Base-by-base conservation (phyloP, 2,329 filamentous ascomycete genomes). In the Cordyceps cicadae region DNA sequence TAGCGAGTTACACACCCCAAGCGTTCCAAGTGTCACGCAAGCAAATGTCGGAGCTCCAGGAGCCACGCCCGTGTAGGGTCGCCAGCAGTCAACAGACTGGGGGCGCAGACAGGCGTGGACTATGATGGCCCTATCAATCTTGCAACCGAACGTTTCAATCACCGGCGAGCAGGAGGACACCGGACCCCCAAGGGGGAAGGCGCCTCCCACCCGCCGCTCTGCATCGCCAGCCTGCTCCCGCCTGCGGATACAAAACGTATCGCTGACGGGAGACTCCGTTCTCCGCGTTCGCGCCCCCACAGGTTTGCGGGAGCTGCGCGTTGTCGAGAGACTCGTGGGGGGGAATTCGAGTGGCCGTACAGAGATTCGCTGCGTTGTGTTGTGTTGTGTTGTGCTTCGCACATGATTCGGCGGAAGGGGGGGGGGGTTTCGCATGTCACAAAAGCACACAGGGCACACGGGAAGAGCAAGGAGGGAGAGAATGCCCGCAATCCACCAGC, bases 61-160 rank as follows among this genome's bases (percentile, higher is more conserved):
- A 81, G 78, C 78, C 78, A 75, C 77, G 76, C 76, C 77, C 74
- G 73, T 72, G 78, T 80, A 66, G 69, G 69, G 59, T 67, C 66
- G 41, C 50, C 29, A 48, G 19, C 51, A 11, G 49, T 32, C 45
- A 53, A 39, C 32, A 19, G 32, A 32, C 49, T 37, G 50, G 49
- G 41, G 32, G 39, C 50, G 49, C 59, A 72, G 71, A 76, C 75
- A 71, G 77, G 71, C 77, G 71, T 68, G 78, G 78, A 81, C 78
- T 81, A 81, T 81, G 78, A 81, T 78, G 78, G 78, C 74, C 77
- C 78, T 71, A 67, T 70, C 66, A 58, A 67, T 80, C 74, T 80
- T 67, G 78, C 77, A 80, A 71, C 71, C 66, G 34, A 60, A 62
- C 51, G 57, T 59, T 58, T 62, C 54, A 62, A 61, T 63, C 59